phyloP scores from a whole-genome alignment of 2,329 filamentous ascomycete species.

The Fusarium sublunatum region DNA sequence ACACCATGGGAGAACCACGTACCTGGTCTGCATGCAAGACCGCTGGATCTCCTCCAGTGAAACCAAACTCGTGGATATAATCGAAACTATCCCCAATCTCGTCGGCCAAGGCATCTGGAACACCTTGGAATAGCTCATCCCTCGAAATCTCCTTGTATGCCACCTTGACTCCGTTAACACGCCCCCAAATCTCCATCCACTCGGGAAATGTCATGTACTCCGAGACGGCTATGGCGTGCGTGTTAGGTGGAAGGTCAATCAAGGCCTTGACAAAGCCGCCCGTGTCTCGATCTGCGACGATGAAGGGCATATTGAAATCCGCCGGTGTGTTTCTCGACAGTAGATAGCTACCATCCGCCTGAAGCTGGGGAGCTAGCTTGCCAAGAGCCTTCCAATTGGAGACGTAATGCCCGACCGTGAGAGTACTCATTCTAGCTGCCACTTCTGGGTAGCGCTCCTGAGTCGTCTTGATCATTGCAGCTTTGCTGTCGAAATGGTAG shows the following conservation, averaged over 20 bases:
- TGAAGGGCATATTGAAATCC: slow-evolving; percentile 6
- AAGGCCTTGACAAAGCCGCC: neutral
- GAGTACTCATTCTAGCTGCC: slow-evolving; percentile 11
- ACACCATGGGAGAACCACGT: neutral
- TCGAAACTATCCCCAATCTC: slow-evolving; percentile 31
- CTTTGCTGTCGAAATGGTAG: slow-evolving; percentile 32
- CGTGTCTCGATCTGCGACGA: neutral
- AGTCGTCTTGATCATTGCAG: slow-evolving; percentile 10
- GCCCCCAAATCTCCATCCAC: slow-evolving; percentile 24
- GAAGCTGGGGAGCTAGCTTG: neutral
- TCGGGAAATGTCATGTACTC: slow-evolving; percentile 24
- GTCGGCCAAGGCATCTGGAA: slow-evolving; percentile 5
- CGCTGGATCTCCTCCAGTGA: slow-evolving; percentile 25
- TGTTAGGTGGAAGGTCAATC: neutral
- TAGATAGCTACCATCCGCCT: slow-evolving; percentile 10
- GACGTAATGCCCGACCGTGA: slow-evolving; percentile 5
- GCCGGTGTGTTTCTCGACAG: neutral
- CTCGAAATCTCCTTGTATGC: slow-evolving; percentile 34
- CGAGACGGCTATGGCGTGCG: neutral
- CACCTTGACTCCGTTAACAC: slow-evolving; percentile 27
- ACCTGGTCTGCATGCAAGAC: slow-evolving; percentile 23
- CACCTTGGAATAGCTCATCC: slow-evolving; percentile 21
- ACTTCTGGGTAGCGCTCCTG: slow-evolving; percentile 14
- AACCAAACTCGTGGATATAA: slow-evolving; percentile 32
- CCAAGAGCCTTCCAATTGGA: slow-evolving; percentile 9